Conservation (phyloP, 805 yeast genomes). For the Teunomyces tritomae region DNA sequence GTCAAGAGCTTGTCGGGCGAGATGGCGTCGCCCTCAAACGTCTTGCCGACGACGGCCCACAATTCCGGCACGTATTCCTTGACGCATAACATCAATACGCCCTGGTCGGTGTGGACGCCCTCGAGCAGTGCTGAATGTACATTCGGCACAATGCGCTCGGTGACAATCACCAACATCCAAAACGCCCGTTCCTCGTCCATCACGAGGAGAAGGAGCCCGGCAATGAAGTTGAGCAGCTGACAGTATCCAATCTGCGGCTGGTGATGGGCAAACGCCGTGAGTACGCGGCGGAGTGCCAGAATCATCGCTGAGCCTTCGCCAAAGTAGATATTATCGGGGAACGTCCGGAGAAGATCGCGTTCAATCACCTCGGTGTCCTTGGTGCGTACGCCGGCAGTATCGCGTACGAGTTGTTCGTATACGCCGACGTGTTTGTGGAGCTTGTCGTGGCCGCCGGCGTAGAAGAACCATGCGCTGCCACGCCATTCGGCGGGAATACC, state of each 20-base stretch:
- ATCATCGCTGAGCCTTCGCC: slow-evolving; percentile 34
- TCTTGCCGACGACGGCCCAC: slow-evolving; percentile 56
- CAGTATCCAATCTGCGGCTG: slow-evolving; percentile 94
- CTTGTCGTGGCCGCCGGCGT: slow-evolving; percentile 79
- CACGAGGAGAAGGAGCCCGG: slow-evolving; percentile 79
- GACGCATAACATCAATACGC: slow-evolving; percentile 83
- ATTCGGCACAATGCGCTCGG: slow-evolving; percentile 83
- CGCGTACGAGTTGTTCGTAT: slow-evolving; percentile 64
- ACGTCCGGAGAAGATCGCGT: slow-evolving; percentile 88
- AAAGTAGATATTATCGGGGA: slow-evolving; percentile 89
- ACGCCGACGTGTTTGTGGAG: slow-evolving; percentile 69
- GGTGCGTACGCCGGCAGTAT: slow-evolving; percentile 52
- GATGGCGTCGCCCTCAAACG: slow-evolving; percentile 38
- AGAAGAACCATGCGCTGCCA: slow-evolving; percentile 95
- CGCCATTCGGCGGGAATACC: slow-evolving; percentile 98
- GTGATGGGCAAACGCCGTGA: slow-evolving; percentile 78
- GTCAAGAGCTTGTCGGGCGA: slow-evolving; percentile 55
- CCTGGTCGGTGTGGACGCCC: slow-evolving; percentile 94
- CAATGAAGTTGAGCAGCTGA: slow-evolving; percentile 89
- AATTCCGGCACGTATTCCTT: slow-evolving; percentile 79
- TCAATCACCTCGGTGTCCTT: slow-evolving; percentile 91
- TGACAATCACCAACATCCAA: slow-evolving; percentile 93
- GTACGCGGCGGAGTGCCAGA: slow-evolving; percentile 61
- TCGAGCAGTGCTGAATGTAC: slow-evolving; percentile 87
- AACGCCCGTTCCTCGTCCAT: slow-evolving; percentile 88